Evolutionary conservation across 2,329 filamentous ascomycete species (phyloP).

Genomic region (Colletotrichum scovillei): DNA sequence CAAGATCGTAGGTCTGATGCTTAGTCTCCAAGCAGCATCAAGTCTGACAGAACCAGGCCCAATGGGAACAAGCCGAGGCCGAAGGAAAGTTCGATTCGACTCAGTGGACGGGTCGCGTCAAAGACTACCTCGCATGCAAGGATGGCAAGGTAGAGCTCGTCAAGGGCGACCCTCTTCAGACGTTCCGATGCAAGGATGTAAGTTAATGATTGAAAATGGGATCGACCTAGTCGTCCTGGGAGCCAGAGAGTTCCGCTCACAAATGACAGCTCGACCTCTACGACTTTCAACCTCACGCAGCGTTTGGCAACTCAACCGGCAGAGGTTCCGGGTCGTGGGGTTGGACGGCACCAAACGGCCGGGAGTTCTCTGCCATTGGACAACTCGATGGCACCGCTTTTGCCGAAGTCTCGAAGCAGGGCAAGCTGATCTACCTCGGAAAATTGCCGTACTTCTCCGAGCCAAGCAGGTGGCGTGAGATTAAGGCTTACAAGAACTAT

Average conservation of each 20-base stretch:
- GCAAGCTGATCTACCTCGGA: constrained; percentile 54
- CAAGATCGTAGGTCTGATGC: constrained; percentile 30
- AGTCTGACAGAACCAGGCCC: constrained; percentile 36
- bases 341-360: constrained; percentile 53
- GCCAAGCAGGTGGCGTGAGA: constrained; percentile 47
- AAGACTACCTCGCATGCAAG: constrained; percentile 45
- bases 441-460: constrained; percentile 50
- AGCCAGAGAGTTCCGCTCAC: background rate
- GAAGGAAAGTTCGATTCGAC: constrained; percentile 48
- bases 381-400: constrained; percentile 56
- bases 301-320: constrained; percentile 54
- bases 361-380: constrained; percentile 55
- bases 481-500: constrained; percentile 46
- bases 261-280: constrained; percentile 58
- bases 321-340: constrained; percentile 47
- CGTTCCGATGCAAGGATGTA: constrained; percentile 54
- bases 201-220: background rate
- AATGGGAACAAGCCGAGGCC: constrained; percentile 46
- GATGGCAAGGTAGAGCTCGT: constrained; percentile 52
- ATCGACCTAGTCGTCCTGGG: background rate
- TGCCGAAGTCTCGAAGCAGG: constrained; percentile 51
- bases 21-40: rapidly evolving
- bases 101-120: constrained; percentile 42
- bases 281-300: constrained; percentile 62
- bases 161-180: constrained; percentile 54